These are phyloP conservation scores for Erysimum cheiri DNA, from an alignment of 441 rosid species.

Conservation along the genomic window DNA sequence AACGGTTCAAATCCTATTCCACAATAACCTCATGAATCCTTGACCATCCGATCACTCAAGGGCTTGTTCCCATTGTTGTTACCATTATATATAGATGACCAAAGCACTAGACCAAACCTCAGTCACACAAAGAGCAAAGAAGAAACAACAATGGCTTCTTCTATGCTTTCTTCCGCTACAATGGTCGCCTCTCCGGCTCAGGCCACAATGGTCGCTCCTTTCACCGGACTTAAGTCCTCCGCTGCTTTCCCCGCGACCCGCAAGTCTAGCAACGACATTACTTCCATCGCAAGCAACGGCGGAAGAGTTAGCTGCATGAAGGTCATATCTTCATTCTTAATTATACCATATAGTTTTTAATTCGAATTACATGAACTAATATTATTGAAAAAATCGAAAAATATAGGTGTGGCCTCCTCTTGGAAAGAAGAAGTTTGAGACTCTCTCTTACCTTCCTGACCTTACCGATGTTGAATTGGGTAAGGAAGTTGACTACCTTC, in stretches of 20 bases:
- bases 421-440: constrained; percentile 62
- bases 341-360: no score
- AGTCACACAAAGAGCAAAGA: constrained; percentile 28
- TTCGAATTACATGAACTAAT: constrained; percentile 8
- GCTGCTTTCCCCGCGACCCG: constrained; percentile 59
- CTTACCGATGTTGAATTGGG: constrained; percentile 39
- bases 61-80: no score
- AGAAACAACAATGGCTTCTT: constrained; percentile 56
- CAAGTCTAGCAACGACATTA: constrained; percentile 58
- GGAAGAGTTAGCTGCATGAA: constrained; percentile 73
- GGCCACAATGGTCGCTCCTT: constrained; percentile 67
- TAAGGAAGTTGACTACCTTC: constrained; percentile 55
- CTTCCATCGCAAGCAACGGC: constrained; percentile 67
- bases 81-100: constrained; percentile 41
- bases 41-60: constrained; percentile 28
- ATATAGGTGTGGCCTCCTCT: constrained; percentile 53
- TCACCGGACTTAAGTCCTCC: constrained; percentile 66
- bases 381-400: not conserved
- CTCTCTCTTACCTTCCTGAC: constrained; percentile 57
- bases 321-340: constrained; percentile 41
- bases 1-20: constrained; percentile 30
- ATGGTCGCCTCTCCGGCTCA: constrained; percentile 54
- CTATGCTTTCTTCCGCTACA: constrained; percentile 58
- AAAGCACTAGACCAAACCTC: constrained; percentile 13
- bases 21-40: constrained; percentile 28